Conservation (phyloP, 1,139 yeast species). For the Meyerozyma smithsonii region DNA sequence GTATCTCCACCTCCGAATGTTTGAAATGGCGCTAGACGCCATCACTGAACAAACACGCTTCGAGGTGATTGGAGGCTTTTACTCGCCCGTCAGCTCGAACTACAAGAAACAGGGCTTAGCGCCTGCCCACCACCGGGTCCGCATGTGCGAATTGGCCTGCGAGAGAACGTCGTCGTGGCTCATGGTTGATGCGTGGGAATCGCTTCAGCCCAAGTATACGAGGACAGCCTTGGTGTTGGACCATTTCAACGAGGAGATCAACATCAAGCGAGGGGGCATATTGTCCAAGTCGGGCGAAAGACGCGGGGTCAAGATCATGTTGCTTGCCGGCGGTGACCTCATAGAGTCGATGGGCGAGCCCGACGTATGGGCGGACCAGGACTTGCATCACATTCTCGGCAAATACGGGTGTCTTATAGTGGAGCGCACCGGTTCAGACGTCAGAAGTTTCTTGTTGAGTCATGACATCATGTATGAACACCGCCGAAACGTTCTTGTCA, state of each 20-base stretch:
- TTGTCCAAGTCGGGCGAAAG: constrained; percentile 65
- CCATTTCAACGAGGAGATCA: constrained; percentile 93
- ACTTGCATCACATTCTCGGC: constrained; percentile 90
- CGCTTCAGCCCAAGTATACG: constrained; percentile 84
- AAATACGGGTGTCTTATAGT: constrained; percentile 94
- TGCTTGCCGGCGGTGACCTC: constrained; percentile 95
- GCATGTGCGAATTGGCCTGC: constrained; percentile 98
- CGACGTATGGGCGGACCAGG: constrained; percentile 97
- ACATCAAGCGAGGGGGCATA: constrained; percentile 87
- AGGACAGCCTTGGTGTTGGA: constrained; percentile 94
- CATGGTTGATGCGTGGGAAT: constrained; percentile 99
- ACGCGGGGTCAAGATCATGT: constrained; percentile 90
- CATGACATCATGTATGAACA: constrained; percentile 98
- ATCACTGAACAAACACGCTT: constrained; percentile 87
- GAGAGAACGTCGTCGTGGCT: constrained; percentile 96
- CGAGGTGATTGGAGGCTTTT: constrained; percentile 95
- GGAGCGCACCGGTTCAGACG: constrained; percentile 96
- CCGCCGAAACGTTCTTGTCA: constrained; percentile 85
- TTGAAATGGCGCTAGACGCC: constrained; percentile 97
- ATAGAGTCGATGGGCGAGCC: constrained; percentile 99
- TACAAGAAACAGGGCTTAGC: constrained; percentile 94
- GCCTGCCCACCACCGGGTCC: constrained; percentile 78
- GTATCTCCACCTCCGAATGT: constrained; percentile 90
- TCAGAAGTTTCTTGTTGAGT: constrained; percentile 79
- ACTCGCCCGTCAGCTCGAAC: constrained; percentile 95